Evolutionary conservation across 106 monocot species (phyloP), one percentile per base, ranked within the genome.

Genomic region (Dioscorea zingiberensis): DNA sequence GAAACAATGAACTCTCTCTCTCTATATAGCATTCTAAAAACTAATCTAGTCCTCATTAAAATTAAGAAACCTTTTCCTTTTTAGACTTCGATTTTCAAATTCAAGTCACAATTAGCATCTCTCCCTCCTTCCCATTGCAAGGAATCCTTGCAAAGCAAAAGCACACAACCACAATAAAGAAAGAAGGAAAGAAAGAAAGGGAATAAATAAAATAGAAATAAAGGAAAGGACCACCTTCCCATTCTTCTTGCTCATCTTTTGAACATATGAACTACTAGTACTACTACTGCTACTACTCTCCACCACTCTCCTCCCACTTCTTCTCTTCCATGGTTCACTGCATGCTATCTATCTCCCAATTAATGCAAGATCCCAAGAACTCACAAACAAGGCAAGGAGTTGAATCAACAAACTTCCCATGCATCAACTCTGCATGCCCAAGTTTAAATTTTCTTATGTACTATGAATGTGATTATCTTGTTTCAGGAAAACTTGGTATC

Each of bases 401-500:
- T 21, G n/a, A 55, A 9, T 55, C 17, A 7, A 25, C 23, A 19
- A 19, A 59, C 23, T 25, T 10, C n/a, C n/a, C n/a, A n/a, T n/a
- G n/a, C n/a, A n/a, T n/a, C n/a, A n/a, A n/a, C n/a, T n/a, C n/a
- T 59, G 25, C 29, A 27, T 29, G 29, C 29, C n/a, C n/a, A 62
- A 17, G 22, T 59, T 59, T 59, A 59, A 21, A 9, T 27, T 62
- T 29, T 25, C 4, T 28, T 29, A 28, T 1, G 2, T 16, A 17
- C 12, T 11, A 61, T 61, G 28, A 16, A 16, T 62, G 4, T 61
- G 17, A 8, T 45, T 21, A 3, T 18, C 25, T 65, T 54, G 6
- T 56, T 48, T 21, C 23, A 88, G 83, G 73, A 88, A 81, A 65
- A 62, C 82, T 11, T 85, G 85, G 85, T 85, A 82, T 64, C 75